These are phyloP conservation scores for Misopates orontium DNA, from an alignment of 257 asterid species.

Conservation along the genomic window DNA sequence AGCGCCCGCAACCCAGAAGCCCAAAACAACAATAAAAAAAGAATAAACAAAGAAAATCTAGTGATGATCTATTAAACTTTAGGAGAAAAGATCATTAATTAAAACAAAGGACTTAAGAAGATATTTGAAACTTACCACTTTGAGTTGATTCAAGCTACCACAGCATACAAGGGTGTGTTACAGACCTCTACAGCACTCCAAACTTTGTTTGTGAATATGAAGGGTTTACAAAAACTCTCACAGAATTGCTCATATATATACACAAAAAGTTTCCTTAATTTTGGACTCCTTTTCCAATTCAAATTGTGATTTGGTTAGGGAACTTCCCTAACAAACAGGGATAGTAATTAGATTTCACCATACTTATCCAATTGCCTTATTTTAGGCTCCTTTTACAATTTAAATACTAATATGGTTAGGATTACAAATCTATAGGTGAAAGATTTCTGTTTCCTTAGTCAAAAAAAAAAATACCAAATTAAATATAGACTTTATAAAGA, in stretches of 20 bases:
- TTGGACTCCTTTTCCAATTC: slow-evolving; percentile 22
- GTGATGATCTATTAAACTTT: too few relatives aligned
- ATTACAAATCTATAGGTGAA: too few relatives aligned
- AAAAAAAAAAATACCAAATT: too few relatives aligned
- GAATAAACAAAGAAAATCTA: too few relatives aligned
- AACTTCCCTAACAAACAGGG: slow-evolving; percentile 17
- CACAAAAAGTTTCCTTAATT: not conserved
- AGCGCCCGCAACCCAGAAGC: too few relatives aligned
- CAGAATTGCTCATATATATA: slow-evolving; percentile 20
- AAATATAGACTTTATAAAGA: too few relatives aligned
- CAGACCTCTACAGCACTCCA: not conserved
- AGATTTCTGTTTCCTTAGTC: too few relatives aligned
- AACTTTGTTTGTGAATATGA: not conserved
- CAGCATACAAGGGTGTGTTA: not conserved
- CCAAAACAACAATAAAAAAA: too few relatives aligned
- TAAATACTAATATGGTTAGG: too few relatives aligned
- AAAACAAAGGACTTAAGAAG: not conserved
- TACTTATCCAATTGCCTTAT: not conserved
- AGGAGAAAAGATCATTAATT: too few relatives aligned
- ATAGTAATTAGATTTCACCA: not conserved
- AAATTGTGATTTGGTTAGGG: not conserved
- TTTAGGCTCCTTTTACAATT: too few relatives aligned
- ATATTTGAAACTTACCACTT: not conserved
- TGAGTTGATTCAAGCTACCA: not conserved
- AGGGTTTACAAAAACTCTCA: not conserved